Percentiles rank a stretch among this genome's conserved stretches.
phyloP scores from a whole-genome alignment of 805 yeast genomes.

The Metschnikowia lochheadii region DNA sequence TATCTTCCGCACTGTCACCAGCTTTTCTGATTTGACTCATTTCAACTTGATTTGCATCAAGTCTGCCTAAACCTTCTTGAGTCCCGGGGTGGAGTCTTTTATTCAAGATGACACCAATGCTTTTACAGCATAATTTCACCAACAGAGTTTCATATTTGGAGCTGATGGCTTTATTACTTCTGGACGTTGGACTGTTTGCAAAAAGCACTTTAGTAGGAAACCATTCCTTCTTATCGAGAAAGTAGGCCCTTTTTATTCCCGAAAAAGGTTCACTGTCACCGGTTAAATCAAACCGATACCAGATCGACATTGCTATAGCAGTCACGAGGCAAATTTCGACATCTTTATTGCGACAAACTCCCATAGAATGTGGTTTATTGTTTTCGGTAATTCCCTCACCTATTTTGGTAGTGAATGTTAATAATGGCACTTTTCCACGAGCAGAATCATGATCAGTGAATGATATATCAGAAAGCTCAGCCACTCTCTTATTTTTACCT shows the following conservation, averaged over 20 bases:
- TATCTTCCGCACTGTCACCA: neutral
- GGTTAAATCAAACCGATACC: constrained; percentile 10
- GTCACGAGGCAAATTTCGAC: constrained; percentile 7
- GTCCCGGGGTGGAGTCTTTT: neutral
- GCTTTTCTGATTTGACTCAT: constrained; percentile 1
- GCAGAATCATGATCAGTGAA: neutral
- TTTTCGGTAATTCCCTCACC: neutral
- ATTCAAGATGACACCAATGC: neutral
- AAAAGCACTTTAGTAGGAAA: constrained; percentile 2
- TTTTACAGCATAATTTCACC: neutral
- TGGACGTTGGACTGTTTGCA: neutral
- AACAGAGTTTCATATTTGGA: neutral
- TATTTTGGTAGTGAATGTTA: neutral
- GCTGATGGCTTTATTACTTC: neutral
- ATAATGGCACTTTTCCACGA: constrained; percentile 1
- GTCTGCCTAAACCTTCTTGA: neutral
- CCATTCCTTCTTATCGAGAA: constrained; percentile 1
- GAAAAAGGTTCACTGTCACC: neutral
- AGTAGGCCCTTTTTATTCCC: neutral
- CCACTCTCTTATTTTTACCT: neutral
- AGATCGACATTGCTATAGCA: constrained; percentile 7
- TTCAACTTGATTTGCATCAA: neutral
- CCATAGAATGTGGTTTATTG: neutral
- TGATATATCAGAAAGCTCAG: constrained; percentile 3
- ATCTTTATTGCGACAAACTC: constrained; percentile 4